These are phyloP conservation scores for Sechiopsis laciniata DNA, from an alignment of 306 rosid genomes.

Conservation along the genomic window DNA sequence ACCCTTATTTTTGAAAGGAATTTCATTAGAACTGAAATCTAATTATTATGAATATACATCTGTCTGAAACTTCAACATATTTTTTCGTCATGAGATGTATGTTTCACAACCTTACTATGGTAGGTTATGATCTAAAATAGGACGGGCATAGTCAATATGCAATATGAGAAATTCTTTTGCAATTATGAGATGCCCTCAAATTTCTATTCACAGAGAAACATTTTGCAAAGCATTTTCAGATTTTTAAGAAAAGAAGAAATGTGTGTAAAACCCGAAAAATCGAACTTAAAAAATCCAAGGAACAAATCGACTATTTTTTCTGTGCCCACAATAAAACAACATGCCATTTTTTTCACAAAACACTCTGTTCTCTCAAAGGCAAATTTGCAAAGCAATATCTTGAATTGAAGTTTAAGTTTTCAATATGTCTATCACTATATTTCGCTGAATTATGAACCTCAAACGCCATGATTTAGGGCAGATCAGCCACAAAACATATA, in stretches of 20 bases:
- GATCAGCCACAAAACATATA: neutral
- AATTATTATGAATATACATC: neutral
- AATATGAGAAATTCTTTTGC: neutral
- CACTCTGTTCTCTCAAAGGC: neutral
- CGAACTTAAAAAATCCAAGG: neutral
- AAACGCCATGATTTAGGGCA: neutral
- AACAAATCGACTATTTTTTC: neutral
- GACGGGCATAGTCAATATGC: neutral
- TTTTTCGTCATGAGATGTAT: neutral
- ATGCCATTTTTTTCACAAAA: neutral
- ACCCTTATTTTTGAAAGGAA: neutral
- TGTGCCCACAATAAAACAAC: neutral
- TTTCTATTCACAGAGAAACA: slow-evolving; percentile 5
- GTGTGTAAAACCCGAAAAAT: neutral
- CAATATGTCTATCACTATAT: neutral
- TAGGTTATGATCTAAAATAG: neutral
- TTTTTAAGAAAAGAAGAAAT: neutral
- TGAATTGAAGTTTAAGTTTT: neutral
- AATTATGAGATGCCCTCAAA: neutral
- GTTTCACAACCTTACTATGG: neutral
- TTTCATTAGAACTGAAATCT: neutral
- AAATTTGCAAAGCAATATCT: neutral
- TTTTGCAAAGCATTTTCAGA: neutral
- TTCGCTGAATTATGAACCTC: slow-evolving; percentile 7
- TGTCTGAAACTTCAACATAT: neutral